A percentile compares a stretch with the other conserved stretches of the same genome.
Evolutionary conservation across 2,329 filamentous ascomycete genomes (phyloP).

Genomic region (Alternaria longipes): DNA sequence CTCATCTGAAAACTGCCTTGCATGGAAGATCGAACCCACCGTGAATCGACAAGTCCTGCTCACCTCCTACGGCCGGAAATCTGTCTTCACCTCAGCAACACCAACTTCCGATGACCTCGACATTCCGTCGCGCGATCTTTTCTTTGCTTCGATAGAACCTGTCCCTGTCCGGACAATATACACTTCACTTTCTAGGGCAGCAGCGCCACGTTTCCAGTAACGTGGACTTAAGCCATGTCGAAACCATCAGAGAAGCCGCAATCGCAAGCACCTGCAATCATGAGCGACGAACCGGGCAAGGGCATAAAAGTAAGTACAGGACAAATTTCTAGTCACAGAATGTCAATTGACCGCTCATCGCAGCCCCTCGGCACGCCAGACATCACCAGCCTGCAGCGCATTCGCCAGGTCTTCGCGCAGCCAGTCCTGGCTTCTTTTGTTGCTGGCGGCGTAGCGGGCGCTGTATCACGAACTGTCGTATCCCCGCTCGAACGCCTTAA

Average conservation of each 20-base stretch:
- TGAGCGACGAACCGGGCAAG: slow-evolving; percentile 29
- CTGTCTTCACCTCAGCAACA: slow-evolving; percentile 26
- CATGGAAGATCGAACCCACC: slow-evolving; percentile 39
- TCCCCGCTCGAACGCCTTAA: slow-evolving; percentile 95
- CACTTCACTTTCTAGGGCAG: not conserved
- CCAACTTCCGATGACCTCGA: slow-evolving; percentile 45
- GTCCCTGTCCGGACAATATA: not conserved
- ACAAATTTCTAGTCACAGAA: not conserved
- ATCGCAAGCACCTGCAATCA: slow-evolving; percentile 29
- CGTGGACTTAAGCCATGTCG: slow-evolving; percentile 27
- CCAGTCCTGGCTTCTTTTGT: slow-evolving; percentile 92
- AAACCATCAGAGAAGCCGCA: slow-evolving; percentile 30
- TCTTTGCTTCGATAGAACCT: slow-evolving; percentile 34
- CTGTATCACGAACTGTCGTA: slow-evolving; percentile 96
- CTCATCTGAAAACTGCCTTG: slow-evolving; percentile 31
- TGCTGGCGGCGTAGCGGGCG: slow-evolving; percentile 91
- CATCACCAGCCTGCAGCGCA: slow-evolving; percentile 34
- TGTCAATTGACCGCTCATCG: slow-evolving; percentile 25
- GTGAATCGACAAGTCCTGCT: slow-evolving; percentile 26
- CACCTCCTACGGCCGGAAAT: slow-evolving; percentile 17
- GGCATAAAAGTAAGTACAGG: slow-evolving; percentile 37
- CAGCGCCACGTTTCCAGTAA: slow-evolving; percentile 14
- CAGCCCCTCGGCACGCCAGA: slow-evolving; percentile 30
- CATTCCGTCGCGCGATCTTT: slow-evolving; percentile 28
- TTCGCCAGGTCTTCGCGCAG: slow-evolving; percentile 68